Evolutionary conservation across 169 alveolate species (phyloP).

Genomic region (Toxoplasma gondii): DNA sequence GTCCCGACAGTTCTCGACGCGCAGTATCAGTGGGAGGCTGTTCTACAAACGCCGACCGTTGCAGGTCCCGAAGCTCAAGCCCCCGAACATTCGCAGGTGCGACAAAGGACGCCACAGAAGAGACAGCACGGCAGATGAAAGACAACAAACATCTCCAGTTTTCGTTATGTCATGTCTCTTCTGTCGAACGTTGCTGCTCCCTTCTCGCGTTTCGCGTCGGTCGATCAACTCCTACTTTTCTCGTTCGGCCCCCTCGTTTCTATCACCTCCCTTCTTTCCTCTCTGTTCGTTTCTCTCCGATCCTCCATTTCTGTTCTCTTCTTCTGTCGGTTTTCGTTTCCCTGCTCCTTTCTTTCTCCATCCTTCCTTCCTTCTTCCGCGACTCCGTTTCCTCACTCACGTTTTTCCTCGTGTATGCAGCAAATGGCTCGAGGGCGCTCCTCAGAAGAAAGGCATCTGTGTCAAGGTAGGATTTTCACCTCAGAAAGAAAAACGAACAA

Average conservation of each 20-base stretch:
- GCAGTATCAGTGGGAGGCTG: conserved; percentile 48
- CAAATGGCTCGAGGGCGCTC: conserved; percentile 60
- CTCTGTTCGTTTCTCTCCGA: no score
- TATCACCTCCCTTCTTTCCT: no score
- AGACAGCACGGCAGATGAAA: no score
- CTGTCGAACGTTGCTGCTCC: no score
- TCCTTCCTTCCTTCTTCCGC: background rate
- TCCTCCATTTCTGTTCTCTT: no score
- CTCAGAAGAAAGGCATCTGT: conserved; percentile 54
- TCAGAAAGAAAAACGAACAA: no score
- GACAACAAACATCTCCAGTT: background rate
- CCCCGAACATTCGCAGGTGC: conserved; percentile 43
- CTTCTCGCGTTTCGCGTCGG: no score
- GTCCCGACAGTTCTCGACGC: conserved; percentile 1
- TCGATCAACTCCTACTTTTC: no score
- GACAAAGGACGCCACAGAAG: no score
- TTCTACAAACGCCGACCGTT: conserved; percentile 51
- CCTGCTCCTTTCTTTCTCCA: background rate
- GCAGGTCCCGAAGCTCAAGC: conserved; percentile 51
- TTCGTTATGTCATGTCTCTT: background rate
- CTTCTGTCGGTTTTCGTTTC: no score
- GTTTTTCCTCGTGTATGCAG: background rate
- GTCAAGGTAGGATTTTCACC: conserved; percentile 28
- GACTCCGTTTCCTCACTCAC: background rate
- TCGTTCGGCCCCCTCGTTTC: no score